Percentiles rank a stretch among this genome's conserved stretches.
phyloP scores from a whole-genome alignment of 805 yeast genomes.

The Zygoascus biomembranicola region DNA sequence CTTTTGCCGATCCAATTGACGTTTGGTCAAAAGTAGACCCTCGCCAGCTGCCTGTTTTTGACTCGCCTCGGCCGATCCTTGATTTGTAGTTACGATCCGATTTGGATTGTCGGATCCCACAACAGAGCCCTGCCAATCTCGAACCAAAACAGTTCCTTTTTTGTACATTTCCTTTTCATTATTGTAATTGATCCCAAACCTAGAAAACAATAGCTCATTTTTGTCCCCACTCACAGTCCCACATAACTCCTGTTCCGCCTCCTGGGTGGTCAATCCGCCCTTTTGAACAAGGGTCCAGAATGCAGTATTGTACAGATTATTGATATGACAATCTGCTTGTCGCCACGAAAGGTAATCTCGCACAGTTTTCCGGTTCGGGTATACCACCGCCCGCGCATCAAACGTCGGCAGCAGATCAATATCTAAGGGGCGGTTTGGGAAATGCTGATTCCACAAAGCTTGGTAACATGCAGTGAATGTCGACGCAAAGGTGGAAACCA shows the following conservation, averaged over 20 bases:
- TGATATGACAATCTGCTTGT: constrained; percentile 91
- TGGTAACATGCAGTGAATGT: constrained; percentile 72
- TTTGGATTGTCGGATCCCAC: not conserved
- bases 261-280: constrained; percentile 64
- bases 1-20: constrained; percentile 44
- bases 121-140: constrained; percentile 32
- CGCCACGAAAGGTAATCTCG: constrained; percentile 91
- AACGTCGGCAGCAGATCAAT: constrained; percentile 66
- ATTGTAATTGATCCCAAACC: constrained; percentile 82
- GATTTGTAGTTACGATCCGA: not conserved
- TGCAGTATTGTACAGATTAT: constrained; percentile 85
- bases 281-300: constrained; percentile 78
- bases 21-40: constrained; percentile 21
- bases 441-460: constrained; percentile 53
- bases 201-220: constrained; percentile 72
- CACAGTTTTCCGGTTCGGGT: constrained; percentile 55
- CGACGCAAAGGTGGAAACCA: constrained; percentile 75
- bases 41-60: not conserved
- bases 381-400: constrained; percentile 83
- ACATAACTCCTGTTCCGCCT: constrained; percentile 64
- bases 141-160: constrained; percentile 64
- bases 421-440: constrained; percentile 43
- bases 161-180: constrained; percentile 81
- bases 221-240: constrained; percentile 82
- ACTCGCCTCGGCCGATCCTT: not conserved